Conservation (phyloP, 139 green algal genomes). For the Chlamydomonas schloesseri region DNA sequence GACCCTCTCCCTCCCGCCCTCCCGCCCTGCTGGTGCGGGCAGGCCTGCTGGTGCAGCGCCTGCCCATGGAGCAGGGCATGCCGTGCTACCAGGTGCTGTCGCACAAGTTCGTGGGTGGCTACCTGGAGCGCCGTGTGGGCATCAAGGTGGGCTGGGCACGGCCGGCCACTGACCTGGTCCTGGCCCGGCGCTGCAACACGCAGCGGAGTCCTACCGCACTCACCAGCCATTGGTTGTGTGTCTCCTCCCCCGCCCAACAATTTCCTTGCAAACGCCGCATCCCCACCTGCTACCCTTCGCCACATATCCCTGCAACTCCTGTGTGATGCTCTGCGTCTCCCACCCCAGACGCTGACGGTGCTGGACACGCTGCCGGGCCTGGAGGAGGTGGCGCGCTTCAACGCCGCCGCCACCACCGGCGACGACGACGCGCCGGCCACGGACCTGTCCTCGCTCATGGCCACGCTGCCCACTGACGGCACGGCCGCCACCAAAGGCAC, state of each 20-base stretch:
- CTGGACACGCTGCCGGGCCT: constrained; percentile 81
- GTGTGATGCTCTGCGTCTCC: too few relatives aligned
- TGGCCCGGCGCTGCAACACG: too few relatives aligned
- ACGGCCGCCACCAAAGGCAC: constrained; percentile 18
- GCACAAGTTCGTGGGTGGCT: constrained; percentile 87
- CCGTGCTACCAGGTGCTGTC: constrained; percentile 46
- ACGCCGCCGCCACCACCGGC: constrained; percentile 55
- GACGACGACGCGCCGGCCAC: constrained; percentile 34
- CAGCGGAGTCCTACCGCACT: too few relatives aligned
- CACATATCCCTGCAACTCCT: too few relatives aligned
- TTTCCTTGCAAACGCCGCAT: too few relatives aligned
- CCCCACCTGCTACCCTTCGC: too few relatives aligned
- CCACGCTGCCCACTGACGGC: constrained; percentile 39
- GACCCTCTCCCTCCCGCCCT: neutral
- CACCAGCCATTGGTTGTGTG: too few relatives aligned
- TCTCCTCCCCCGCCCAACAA: too few relatives aligned
- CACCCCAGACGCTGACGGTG: constrained; percentile 56
- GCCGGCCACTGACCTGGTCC: too few relatives aligned
- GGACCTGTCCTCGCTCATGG: constrained; percentile 53
- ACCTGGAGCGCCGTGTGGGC: constrained; percentile 81
- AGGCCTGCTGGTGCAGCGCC: constrained; percentile 57
- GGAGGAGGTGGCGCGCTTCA: constrained; percentile 93
- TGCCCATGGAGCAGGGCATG: constrained; percentile 49
- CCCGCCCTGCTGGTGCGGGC: neutral
- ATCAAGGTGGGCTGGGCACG: constrained; percentile 69